Evolutionary conservation across 352 stramenopile genomes (phyloP).

Genomic region (Pelagophyceae sp.): DNA sequence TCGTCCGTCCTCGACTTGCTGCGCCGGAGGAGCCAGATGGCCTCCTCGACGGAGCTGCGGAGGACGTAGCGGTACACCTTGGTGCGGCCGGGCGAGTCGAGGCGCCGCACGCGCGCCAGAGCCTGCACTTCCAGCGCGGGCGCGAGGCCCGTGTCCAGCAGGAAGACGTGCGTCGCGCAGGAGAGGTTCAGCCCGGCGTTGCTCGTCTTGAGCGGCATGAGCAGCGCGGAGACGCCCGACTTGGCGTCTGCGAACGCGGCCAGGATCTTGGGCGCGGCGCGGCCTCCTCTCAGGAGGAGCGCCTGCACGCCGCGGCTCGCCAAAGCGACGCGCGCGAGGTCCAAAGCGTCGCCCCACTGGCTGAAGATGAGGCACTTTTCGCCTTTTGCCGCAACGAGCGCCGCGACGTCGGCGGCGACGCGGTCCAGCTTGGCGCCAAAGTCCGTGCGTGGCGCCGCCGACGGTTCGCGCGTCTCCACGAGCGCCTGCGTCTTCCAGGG

Average conservation of each 20-base stretch:
- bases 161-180: not conserved
- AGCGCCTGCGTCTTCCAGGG: not conserved
- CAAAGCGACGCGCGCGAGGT: not conserved
- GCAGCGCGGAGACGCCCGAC: not conserved
- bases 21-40: not conserved
- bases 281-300: not conserved
- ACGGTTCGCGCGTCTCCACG: not conserved
- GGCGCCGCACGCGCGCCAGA: conserved; percentile 1
- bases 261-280: not conserved
- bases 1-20: not conserved
- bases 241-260: not conserved
- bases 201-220: not conserved
- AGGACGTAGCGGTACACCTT: conserved; percentile 3
- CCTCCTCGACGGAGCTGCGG: not conserved
- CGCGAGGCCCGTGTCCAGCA: not conserved
- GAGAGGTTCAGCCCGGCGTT: conserved; percentile 11
- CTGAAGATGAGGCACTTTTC: not conserved
- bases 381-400: not conserved
- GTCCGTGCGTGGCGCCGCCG: not conserved
- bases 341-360: not conserved
- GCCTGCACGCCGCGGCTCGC: not conserved
- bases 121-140: not conserved
- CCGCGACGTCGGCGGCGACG: not conserved
- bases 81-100: not conserved
- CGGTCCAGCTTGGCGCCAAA: not conserved